These are phyloP conservation scores for Ogataea paradorogensis DNA, from an alignment of 805 yeast species.

Conservation along the genomic window DNA sequence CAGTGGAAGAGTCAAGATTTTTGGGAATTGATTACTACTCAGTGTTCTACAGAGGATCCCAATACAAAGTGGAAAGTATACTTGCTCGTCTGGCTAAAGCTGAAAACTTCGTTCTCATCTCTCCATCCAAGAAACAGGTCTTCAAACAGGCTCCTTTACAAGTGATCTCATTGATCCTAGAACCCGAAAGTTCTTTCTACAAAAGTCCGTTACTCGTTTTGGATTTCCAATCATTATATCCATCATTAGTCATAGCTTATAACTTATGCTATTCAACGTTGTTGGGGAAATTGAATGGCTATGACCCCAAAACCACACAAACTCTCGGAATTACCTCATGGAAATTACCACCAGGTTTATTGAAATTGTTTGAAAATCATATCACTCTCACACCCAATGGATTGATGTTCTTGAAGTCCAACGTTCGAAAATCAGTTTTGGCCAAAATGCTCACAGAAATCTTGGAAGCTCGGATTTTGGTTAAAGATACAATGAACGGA, in stretches of 20 bases:
- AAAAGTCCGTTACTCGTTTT: slow-evolving; percentile 86
- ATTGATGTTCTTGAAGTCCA: slow-evolving; percentile 63
- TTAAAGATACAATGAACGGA: slow-evolving; percentile 69
- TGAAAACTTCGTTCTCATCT: slow-evolving; percentile 67
- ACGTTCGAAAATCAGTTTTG: slow-evolving; percentile 65
- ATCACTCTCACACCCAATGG: slow-evolving; percentile 85
- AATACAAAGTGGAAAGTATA: slow-evolving; percentile 87
- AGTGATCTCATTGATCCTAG: slow-evolving; percentile 88
- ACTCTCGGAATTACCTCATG: slow-evolving; percentile 51
- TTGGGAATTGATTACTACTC: slow-evolving; percentile 90
- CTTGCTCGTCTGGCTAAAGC: slow-evolving; percentile 70
- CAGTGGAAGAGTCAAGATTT: slow-evolving; percentile 78
- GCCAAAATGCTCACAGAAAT: slow-evolving; percentile 85
- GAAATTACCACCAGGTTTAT: slow-evolving; percentile 53
- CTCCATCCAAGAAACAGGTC: slow-evolving; percentile 81
- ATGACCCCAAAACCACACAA: slow-evolving; percentile 42
- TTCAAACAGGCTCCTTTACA: slow-evolving; percentile 82
- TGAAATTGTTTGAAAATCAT: slow-evolving; percentile 50
- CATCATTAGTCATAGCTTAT: slow-evolving; percentile 87
- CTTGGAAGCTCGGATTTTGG: slow-evolving; percentile 72
- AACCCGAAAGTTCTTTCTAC: slow-evolving; percentile 80
- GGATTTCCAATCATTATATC: slow-evolving; percentile 92
- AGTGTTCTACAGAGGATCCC: slow-evolving; percentile 87
- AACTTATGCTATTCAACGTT: slow-evolving; percentile 82
- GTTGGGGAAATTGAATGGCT: slow-evolving; percentile 58